A percentile compares a stretch with the other conserved stretches of the same genome.
phyloP scores from a whole-genome alignment of 768 basidiomycete genomes.

The Paxillus involutus region DNA sequence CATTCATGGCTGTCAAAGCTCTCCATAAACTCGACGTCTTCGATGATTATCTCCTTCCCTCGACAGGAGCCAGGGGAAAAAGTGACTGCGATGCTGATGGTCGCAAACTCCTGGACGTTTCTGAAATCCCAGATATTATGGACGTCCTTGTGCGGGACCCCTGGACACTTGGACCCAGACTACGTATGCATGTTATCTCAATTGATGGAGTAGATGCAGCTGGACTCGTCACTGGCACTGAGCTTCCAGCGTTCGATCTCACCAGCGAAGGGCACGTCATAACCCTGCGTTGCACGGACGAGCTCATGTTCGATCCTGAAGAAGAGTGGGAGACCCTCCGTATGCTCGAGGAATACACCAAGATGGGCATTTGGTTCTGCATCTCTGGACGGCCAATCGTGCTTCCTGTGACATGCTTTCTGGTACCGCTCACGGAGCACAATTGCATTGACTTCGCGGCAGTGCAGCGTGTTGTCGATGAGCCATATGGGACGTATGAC shows the following conservation, averaged over 20 bases:
- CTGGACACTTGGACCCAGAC: slow-evolving; percentile 54
- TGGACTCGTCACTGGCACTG: slow-evolving; percentile 68
- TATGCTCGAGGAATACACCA: slow-evolving; percentile 67
- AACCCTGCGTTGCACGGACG: slow-evolving; percentile 46
- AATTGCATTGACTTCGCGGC: slow-evolving; percentile 55
- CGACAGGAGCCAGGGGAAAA: slow-evolving; percentile 49
- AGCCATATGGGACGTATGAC: slow-evolving; percentile 51
- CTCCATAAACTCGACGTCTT: slow-evolving; percentile 74
- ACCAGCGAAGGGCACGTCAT: slow-evolving; percentile 29
- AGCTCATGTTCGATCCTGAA: slow-evolving; percentile 45
- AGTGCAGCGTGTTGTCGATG: slow-evolving; percentile 49
- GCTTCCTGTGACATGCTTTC: slow-evolving; percentile 54
- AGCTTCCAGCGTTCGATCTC: slow-evolving; percentile 49
- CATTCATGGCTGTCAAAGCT: slow-evolving; percentile 73
- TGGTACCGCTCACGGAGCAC: slow-evolving; percentile 60
- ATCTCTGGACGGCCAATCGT: slow-evolving; percentile 58
- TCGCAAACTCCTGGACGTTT: slow-evolving; percentile 39
- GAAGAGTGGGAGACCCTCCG: slow-evolving; percentile 47
- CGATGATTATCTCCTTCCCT: slow-evolving; percentile 79
- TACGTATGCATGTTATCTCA: slow-evolving; percentile 65
- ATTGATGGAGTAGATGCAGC: slow-evolving; percentile 50
- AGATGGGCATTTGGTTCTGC: slow-evolving; percentile 57
- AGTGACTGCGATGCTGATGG: slow-evolving; percentile 57
- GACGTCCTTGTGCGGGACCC: slow-evolving; percentile 63
- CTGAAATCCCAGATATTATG: slow-evolving; percentile 52